phyloP scores from a whole-genome alignment of 805 yeast species.

The Pichia nanzhaoensis region DNA sequence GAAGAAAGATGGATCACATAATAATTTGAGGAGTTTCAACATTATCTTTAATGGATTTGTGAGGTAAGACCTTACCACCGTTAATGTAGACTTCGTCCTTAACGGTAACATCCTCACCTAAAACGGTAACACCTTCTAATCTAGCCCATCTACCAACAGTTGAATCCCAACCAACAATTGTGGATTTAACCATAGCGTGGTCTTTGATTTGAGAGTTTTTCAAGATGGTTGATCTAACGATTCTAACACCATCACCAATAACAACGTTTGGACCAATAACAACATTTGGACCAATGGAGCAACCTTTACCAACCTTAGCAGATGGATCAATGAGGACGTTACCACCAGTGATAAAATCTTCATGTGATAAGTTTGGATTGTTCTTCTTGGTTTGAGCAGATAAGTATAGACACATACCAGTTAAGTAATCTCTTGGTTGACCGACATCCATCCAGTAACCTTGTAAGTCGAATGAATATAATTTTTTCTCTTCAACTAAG shows the following conservation, averaged over 20 bases:
- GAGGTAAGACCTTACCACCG: slow-evolving; percentile 99
- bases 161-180: slow-evolving; percentile 99
- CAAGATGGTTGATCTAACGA: slow-evolving; percentile 89
- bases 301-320: slow-evolving; percentile 86
- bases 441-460: slow-evolving; percentile 99
- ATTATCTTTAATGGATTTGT: slow-evolving; percentile 91
- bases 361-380: slow-evolving; percentile 56
- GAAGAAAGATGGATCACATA: slow-evolving; percentile 51
- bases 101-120: slow-evolving; percentile 98
- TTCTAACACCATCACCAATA: slow-evolving; percentile 98
- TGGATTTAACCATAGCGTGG: slow-evolving; percentile 96
- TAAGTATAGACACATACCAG: slow-evolving; percentile 91
- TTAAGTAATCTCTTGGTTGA: slow-evolving; percentile 98
- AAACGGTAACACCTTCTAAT: slow-evolving; percentile 93
- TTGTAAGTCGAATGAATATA: slow-evolving; percentile 95
- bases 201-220: slow-evolving; percentile 88
- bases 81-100: slow-evolving; percentile 98
- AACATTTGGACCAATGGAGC: slow-evolving; percentile 97
- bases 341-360: slow-evolving; percentile 76
- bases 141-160: slow-evolving; percentile 98
- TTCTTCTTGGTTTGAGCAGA: slow-evolving; percentile 76
- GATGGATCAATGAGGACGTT: slow-evolving; percentile 92
- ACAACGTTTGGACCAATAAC: slow-evolving; percentile 94
- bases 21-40: slow-evolving; percentile 97
- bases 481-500: slow-evolving; percentile 79